Evolutionary conservation across 1,284 basidiomycete genomes (phyloP).

Genomic region (Ustilago loliicola): DNA sequence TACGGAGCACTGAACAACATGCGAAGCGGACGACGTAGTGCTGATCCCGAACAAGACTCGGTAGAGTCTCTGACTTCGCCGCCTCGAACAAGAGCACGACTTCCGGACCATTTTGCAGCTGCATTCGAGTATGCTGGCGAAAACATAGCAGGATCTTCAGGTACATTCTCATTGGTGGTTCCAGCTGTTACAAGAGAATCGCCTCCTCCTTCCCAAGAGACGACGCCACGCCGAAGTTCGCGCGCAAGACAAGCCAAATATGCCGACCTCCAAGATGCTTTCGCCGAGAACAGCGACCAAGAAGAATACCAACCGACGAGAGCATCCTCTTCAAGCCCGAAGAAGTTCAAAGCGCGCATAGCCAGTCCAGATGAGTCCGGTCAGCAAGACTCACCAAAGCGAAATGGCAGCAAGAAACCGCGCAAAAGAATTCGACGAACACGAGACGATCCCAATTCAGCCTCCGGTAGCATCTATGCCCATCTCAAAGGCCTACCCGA

Average conservation of each 20-base stretch:
- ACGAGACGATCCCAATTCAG: constrained; percentile 50
- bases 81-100: constrained; percentile 4
- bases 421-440: constrained; percentile 41
- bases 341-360: not conserved
- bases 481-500: constrained; percentile 43
- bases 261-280: constrained; percentile 1
- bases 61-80: not conserved
- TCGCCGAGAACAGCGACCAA: not conserved
- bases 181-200: not conserved
- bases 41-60: not conserved
- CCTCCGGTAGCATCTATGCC: constrained; percentile 38
- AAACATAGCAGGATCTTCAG: constrained; percentile 1
- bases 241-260: constrained; percentile 9
- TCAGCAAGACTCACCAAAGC: not conserved
- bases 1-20: not conserved
- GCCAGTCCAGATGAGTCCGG: not conserved
- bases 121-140: constrained; percentile 17
- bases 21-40: not conserved
- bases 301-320: constrained; percentile 2
- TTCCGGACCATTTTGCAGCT: constrained; percentile 33
- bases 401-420: constrained; percentile 7
- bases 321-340: constrained; percentile 11
- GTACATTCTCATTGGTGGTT: not conserved
- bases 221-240: constrained; percentile 14
- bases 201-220: not conserved